A percentile compares a stretch with the other conserved stretches of the same genome.
Conservation (phyloP, 306 rosid genomes). For the Coriaria nepalensis region DNA sequence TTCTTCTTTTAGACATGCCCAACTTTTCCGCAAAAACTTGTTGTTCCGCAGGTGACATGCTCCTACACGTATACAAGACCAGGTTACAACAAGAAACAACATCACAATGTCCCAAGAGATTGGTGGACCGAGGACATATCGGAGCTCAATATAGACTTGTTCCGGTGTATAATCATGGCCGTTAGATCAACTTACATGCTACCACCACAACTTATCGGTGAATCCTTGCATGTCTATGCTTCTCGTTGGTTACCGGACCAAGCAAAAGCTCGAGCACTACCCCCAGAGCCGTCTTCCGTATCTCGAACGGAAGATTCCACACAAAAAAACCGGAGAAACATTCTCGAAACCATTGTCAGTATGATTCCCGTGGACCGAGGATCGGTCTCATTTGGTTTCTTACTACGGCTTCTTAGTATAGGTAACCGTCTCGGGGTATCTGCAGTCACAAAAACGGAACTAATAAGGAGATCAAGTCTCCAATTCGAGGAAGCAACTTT, state of each 20-base stretch:
- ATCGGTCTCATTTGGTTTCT: slow-evolving; percentile 68
- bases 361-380: slow-evolving; percentile 80
- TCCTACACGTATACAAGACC: slow-evolving; percentile 96
- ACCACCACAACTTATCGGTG: slow-evolving; percentile 81
- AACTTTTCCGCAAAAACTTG: too few relatives aligned
- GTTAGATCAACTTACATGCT: slow-evolving; percentile 56
- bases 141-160: slow-evolving; percentile 74
- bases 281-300: slow-evolving; percentile 12
- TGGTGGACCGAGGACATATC: slow-evolving; percentile 98
- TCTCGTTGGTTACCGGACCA: slow-evolving; percentile 60
- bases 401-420: slow-evolving; percentile 51
- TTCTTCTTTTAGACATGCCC: not conserved
- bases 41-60: slow-evolving; percentile 55
- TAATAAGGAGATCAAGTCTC: slow-evolving; percentile 54
- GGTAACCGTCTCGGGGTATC: slow-evolving; percentile 53
- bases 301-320: slow-evolving; percentile 13
- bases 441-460: slow-evolving; percentile 49
- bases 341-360: slow-evolving; percentile 61
- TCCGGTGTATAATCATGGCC: slow-evolving; percentile 60
- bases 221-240: slow-evolving; percentile 88
- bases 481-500: slow-evolving; percentile 78
- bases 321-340: slow-evolving; percentile 36
- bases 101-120: slow-evolving; percentile 76
- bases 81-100: slow-evolving; percentile 55
- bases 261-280: slow-evolving; percentile 10